These are phyloP conservation scores for Globisporangium barbulae DNA, from an alignment of 352 stramenopile genomes.

Conservation along the genomic window DNA sequence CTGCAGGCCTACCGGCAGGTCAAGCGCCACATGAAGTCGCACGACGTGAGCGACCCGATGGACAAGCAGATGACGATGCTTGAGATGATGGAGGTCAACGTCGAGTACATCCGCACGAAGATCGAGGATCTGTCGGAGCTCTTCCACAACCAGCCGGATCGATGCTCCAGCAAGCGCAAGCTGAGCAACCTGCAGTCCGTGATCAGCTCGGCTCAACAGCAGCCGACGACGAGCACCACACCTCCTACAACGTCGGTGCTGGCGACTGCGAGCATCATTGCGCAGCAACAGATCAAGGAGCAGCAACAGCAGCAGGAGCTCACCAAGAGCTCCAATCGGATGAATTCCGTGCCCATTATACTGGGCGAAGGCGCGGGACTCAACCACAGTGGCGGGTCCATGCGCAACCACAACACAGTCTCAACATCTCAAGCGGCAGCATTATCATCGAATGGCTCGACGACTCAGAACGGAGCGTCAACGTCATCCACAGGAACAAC, in stretches of 20 bases:
- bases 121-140: conserved; percentile 65
- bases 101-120: conserved; percentile 79
- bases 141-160: conserved; percentile 35
- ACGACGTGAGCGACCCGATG: conserved; percentile 71
- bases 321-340: not conserved
- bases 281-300: conserved; percentile 3
- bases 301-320: conserved; percentile 14
- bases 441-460: not conserved
- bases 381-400: conserved; percentile 4
- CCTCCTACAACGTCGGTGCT: not conserved
- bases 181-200: conserved; percentile 17
- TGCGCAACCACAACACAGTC: not conserved
- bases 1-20: conserved; percentile 51
- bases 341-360: not conserved
- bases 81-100: conserved; percentile 84
- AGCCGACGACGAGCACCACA: too few species aligned
- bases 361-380: not conserved
- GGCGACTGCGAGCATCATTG: not conserved
- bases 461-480: not conserved
- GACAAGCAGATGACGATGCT: conserved; percentile 85
- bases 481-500: conserved; percentile 5
- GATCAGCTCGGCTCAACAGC: not conserved
- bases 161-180: conserved; percentile 16
- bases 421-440: not conserved
- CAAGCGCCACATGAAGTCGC: conserved; percentile 56